Evolutionary conservation across 352 stramenopile species (phyloP).

Genomic region (Phytophthora cryptogea): DNA sequence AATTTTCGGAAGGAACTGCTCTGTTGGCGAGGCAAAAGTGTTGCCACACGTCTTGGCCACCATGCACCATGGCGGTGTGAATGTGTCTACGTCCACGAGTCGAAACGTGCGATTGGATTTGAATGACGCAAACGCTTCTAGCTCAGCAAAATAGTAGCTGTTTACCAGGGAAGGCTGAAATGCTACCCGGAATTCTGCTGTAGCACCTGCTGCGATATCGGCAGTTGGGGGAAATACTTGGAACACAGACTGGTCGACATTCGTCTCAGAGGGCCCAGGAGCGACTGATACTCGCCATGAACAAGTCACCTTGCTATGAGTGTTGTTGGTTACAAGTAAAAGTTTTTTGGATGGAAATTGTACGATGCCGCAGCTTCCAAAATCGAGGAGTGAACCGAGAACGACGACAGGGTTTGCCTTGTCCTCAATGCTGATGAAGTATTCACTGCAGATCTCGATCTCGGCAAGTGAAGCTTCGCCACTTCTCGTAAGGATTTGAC

Average conservation of each 20-base stretch:
- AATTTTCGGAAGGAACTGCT: slow-evolving; percentile 92
- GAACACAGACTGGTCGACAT: slow-evolving; percentile 45
- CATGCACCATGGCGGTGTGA: slow-evolving; percentile 91
- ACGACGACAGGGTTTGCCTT: slow-evolving; percentile 61
- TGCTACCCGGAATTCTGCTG: slow-evolving; percentile 77
- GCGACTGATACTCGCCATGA: slow-evolving; percentile 63
- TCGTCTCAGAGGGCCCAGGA: slow-evolving; percentile 9
- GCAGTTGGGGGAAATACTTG: slow-evolving; percentile 67
- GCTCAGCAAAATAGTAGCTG: slow-evolving; percentile 90
- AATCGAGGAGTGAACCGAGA: slow-evolving; percentile 60
- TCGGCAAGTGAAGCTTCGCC: slow-evolving; percentile 80
- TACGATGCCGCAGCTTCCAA: slow-evolving; percentile 69
- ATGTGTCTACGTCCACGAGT: slow-evolving; percentile 91
- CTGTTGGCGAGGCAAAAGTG: slow-evolving; percentile 79
- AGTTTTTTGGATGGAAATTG: slow-evolving; percentile 70
- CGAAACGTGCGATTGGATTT: slow-evolving; percentile 95
- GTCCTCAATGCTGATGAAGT: slow-evolving; percentile 77
- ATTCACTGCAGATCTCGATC: slow-evolving; percentile 81
- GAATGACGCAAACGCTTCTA: slow-evolving; percentile 90
- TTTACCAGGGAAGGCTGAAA: slow-evolving; percentile 83
- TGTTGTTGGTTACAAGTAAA: slow-evolving; percentile 86
- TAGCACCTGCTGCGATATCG: slow-evolving; percentile 83
- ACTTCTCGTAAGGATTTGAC: slow-evolving; percentile 75
- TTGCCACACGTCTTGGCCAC: slow-evolving; percentile 79
- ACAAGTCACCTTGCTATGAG: slow-evolving; percentile 86